Evolutionary conservation across 148 eudicot genomes (phyloP).

Genomic region (Chenopodium suecicum): DNA sequence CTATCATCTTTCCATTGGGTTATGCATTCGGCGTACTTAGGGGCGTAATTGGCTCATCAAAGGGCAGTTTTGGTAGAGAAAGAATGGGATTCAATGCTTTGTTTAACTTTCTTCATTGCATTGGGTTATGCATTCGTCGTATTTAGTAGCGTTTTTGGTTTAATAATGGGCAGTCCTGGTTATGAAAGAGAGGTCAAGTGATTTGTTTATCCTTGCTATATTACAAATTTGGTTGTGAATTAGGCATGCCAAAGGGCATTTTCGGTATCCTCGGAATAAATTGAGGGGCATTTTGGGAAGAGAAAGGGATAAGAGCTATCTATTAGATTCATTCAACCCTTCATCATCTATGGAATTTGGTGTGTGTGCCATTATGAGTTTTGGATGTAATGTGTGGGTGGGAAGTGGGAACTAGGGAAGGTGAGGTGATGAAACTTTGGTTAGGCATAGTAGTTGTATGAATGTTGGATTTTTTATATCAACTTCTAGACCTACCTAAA

Average conservation of each 20-base stretch:
- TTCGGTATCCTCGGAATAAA: neutral
- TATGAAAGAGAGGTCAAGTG: neutral
- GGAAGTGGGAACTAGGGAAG: neutral
- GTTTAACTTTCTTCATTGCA: neutral
- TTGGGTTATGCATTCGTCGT: neutral
- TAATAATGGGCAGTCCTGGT: neutral
- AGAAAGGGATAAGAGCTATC: neutral
- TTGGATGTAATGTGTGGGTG: conserved; percentile 6
- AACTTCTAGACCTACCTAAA: conserved; percentile 12
- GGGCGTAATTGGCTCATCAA: neutral
- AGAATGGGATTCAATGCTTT: neutral
- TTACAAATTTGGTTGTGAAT: too few relatives aligned
- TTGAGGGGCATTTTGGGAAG: neutral
- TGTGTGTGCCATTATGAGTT: conserved; percentile 8
- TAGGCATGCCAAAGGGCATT: neutral
- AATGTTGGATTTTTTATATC: neutral
- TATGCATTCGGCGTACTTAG: neutral
- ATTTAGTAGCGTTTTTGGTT: neutral
- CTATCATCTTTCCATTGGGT: neutral
- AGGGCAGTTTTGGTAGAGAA: neutral
- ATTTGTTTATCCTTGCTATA: neutral
- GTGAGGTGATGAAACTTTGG: neutral
- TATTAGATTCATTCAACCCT: neutral
- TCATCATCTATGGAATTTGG: neutral
- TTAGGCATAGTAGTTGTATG: conserved; percentile 17